phyloP scores from a whole-genome alignment of 768 basidiomycete genomes.

The Clitopilus hobsonii region DNA sequence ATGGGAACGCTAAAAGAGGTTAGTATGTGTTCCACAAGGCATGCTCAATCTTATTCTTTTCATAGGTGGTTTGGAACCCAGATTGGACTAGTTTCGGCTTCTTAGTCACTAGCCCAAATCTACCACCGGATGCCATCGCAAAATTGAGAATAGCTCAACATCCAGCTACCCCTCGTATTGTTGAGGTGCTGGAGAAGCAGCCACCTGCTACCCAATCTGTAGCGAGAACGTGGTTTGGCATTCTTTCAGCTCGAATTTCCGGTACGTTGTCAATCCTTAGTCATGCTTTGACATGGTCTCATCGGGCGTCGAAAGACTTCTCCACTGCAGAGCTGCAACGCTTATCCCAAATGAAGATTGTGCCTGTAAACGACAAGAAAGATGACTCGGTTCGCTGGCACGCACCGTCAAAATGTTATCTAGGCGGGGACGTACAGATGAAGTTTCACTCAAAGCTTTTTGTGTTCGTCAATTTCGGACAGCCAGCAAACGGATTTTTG shows the following conservation, averaged over 20 bases:
- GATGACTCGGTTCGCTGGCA: constrained; percentile 38
- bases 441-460: constrained; percentile 80
- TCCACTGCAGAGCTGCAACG: constrained; percentile 45
- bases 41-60: neutral
- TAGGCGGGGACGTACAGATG: constrained; percentile 46
- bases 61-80: constrained; percentile 63
- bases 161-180: constrained; percentile 59
- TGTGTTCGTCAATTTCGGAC: constrained; percentile 85
- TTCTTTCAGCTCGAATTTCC: constrained; percentile 57
- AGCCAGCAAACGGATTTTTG: constrained; percentile 77
- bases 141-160: constrained; percentile 70
- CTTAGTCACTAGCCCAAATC: constrained; percentile 50
- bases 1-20: constrained; percentile 68
- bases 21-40: constrained; percentile 7
- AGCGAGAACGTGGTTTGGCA: constrained; percentile 64
- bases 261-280: constrained; percentile 49
- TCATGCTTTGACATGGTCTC: neutral
- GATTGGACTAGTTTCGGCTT: constrained; percentile 80
- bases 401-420: constrained; percentile 65
- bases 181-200: constrained; percentile 52
- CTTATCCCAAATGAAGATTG: constrained; percentile 57
- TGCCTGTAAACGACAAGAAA: constrained; percentile 47
- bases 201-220: constrained; percentile 50
- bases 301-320: constrained; percentile 43
- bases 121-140: constrained; percentile 44